A percentile compares a stretch with the other conserved stretches of the same genome.
These are phyloP conservation scores for Sugiyamaella marilandica DNA, from an alignment of 805 yeast genomes.

Conservation along the genomic window DNA sequence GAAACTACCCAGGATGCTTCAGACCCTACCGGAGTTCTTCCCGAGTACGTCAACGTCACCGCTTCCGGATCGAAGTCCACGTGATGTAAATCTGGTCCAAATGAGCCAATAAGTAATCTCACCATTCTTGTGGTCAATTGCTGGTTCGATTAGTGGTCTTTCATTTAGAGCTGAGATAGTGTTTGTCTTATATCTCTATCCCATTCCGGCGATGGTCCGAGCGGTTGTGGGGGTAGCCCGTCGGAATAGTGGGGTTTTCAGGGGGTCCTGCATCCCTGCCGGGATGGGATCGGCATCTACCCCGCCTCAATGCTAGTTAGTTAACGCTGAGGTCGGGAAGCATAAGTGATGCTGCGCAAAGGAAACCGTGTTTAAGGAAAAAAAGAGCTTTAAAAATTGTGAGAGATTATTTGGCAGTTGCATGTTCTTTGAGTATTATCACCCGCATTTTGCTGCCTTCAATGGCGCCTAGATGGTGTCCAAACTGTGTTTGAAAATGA, in stretches of 20 bases:
- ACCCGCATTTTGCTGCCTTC: no score
- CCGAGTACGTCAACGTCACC: neutral
- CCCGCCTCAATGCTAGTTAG: neutral
- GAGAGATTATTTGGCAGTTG: no score
- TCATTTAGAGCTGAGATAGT: no score
- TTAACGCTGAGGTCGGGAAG: no score
- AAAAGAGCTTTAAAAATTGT: no score
- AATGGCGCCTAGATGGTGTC: no score
- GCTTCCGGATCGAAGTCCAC: constrained; percentile 5
- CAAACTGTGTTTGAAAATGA: no score
- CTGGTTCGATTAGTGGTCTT: neutral
- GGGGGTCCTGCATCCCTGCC: neutral
- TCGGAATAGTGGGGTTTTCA: neutral
- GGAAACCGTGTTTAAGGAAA: no score
- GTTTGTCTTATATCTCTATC: no score
- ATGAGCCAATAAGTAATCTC: constrained; percentile 12
- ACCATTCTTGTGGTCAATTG: neutral
- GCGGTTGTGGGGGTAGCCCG: neutral
- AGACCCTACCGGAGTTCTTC: constrained; percentile 3
- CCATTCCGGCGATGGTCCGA: neutral
- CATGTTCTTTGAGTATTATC: no score
- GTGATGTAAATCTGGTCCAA: constrained; percentile 8
- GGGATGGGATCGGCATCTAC: neutral
- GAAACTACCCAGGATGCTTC: constrained; percentile 7
- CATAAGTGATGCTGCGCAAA: no score